Conservation (phyloP, 305 asterid species). For the Vinca major region DNA sequence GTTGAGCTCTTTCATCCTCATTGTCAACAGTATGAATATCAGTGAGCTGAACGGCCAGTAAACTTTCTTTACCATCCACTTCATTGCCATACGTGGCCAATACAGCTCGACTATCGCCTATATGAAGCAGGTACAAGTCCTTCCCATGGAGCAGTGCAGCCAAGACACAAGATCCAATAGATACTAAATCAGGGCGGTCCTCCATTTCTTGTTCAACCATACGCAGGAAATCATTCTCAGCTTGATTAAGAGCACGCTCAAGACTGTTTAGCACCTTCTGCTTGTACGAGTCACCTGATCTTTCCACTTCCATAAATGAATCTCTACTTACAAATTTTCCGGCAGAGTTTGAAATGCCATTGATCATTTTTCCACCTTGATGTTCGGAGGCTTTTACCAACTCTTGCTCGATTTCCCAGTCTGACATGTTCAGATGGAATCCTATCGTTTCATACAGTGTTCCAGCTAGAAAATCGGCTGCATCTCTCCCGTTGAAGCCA, state of each 20-base stretch:
- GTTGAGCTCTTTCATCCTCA: constrained; percentile 54
- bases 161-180: constrained; percentile 77
- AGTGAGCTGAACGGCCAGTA: constrained; percentile 62
- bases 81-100: constrained; percentile 47
- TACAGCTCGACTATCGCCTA: constrained; percentile 93
- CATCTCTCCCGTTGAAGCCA: constrained; percentile 92
- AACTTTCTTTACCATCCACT: constrained; percentile 16
- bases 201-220: constrained; percentile 98
- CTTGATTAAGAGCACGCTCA: constrained; percentile 54
- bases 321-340: constrained; percentile 7
- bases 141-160: constrained; percentile 64
- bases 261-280: constrained; percentile 55
- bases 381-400: constrained; percentile 16
- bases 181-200: constrained; percentile 80
- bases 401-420: constrained; percentile 49
- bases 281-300: constrained; percentile 23
- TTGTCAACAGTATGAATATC: constrained; percentile 67
- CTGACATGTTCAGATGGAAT: constrained; percentile 45
- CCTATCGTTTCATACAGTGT: constrained; percentile 68
- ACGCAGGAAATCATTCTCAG: constrained; percentile 71
- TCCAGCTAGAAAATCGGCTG: constrained; percentile 91
- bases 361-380: not conserved
- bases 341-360: not conserved
- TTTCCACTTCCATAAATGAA: constrained; percentile 16
- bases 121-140: constrained; percentile 57